Conservation (phyloP, 2,329 filamentous ascomycete species). For the Fusarium succisae region DNA sequence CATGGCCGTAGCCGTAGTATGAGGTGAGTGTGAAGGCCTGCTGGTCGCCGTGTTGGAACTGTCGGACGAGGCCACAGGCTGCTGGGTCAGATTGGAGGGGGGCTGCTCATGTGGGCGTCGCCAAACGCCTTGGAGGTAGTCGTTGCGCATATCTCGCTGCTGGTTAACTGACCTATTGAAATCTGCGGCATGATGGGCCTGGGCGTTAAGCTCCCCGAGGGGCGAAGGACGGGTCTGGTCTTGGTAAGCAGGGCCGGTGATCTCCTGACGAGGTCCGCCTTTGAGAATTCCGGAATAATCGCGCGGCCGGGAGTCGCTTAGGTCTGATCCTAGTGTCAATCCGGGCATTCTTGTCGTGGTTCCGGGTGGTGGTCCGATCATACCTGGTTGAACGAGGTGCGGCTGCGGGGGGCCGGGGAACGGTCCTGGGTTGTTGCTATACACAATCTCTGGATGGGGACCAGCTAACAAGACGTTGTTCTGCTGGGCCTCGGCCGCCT, state of each 20-base stretch:
- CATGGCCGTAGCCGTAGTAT: constrained; percentile 62
- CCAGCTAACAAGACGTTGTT: constrained; percentile 70
- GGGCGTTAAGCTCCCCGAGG: constrained; percentile 81
- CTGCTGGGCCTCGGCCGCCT: constrained; percentile 74
- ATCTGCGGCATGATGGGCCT: constrained; percentile 88
- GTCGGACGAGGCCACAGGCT: constrained; percentile 57
- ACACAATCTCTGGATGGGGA: constrained; percentile 86
- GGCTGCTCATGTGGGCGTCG: constrained; percentile 83
- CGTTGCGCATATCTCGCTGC: constrained; percentile 79
- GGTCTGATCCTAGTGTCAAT: constrained; percentile 82
- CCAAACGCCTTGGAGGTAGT: constrained; percentile 86
- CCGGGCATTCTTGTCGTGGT: constrained; percentile 79
- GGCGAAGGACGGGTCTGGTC: constrained; percentile 83
- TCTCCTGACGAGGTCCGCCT: constrained; percentile 87
- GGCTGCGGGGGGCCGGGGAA: constrained; percentile 74
- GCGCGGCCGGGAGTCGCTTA: constrained; percentile 78
- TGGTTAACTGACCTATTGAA: constrained; percentile 87
- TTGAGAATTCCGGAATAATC: constrained; percentile 83
- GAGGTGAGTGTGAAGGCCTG: constrained; percentile 67
- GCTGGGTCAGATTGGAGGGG: constrained; percentile 58
- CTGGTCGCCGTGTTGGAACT: constrained; percentile 56
- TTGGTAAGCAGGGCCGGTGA: constrained; percentile 86
- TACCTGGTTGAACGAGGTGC: constrained; percentile 75
- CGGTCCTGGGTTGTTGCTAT: constrained; percentile 76
- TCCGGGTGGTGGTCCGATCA: constrained; percentile 71